phyloP scores from a whole-genome alignment of 2,329 filamentous ascomycete species.

The Pseudocercospora musae region DNA sequence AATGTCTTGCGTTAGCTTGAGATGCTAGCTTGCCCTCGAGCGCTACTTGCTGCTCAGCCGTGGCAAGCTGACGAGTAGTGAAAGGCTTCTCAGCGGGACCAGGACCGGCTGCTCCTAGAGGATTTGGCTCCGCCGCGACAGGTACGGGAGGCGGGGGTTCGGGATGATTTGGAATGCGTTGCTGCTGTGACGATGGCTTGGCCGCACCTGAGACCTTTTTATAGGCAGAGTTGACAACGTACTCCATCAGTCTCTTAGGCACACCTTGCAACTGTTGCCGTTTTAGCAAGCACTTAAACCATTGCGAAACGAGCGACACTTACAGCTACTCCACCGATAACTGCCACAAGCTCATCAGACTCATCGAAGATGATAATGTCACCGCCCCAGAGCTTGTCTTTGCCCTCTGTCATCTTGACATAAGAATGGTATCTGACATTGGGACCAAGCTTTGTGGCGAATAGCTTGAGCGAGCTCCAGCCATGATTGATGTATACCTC shows the following conservation, averaged over 20 bases:
- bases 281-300: not conserved
- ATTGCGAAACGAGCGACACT: not conserved
- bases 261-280: constrained; percentile 15
- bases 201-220: constrained; percentile 11
- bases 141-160: not conserved
- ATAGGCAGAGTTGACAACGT: constrained; percentile 20
- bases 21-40: not conserved
- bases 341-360: constrained; percentile 21
- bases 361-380: constrained; percentile 35
- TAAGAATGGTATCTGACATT: constrained; percentile 34
- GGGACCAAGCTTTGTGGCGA: constrained; percentile 24
- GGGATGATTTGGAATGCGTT: too few species aligned
- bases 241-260: constrained; percentile 22
- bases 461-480: constrained; percentile 31
- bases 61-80: not conserved
- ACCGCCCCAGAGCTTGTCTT: constrained; percentile 37
- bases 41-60: not conserved
- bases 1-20: not conserved
- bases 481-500: constrained; percentile 38
- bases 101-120: not conserved
- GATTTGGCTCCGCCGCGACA: not conserved
- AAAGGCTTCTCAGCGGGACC: not conserved
- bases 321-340: constrained; percentile 30
- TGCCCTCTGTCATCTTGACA: constrained; percentile 27
- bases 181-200: not conserved